Percentiles rank a stretch among this genome's conserved stretches.
phyloP scores from a whole-genome alignment of 1,284 basidiomycete species.

The Trametes versicolor region DNA sequence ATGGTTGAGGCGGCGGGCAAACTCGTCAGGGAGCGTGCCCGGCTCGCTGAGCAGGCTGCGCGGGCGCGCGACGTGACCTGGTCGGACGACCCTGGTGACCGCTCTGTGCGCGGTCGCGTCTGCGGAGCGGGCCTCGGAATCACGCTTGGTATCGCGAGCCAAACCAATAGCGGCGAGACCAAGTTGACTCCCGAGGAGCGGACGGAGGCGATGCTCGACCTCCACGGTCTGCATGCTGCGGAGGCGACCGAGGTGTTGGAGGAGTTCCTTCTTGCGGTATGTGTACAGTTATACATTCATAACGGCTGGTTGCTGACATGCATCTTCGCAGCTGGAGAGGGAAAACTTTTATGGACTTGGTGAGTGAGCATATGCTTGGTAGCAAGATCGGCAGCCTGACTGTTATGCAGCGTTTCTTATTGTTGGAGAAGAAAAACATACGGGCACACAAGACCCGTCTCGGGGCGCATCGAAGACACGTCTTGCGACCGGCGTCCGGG shows the following conservation, averaged over 20 bases:
- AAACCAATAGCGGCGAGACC: conserved; percentile 58
- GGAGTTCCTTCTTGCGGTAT: conserved; percentile 87
- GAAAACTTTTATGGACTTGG: conserved; percentile 40
- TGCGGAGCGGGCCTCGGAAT: conserved; percentile 89
- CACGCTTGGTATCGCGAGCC: conserved; percentile 82
- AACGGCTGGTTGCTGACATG: neutral
- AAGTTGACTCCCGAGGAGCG: conserved; percentile 82
- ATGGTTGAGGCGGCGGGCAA: conserved; percentile 82
- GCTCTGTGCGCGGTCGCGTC: conserved; percentile 77
- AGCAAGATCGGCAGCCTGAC: conserved; percentile 17
- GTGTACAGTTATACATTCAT: conserved; percentile 42
- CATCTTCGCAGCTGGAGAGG: conserved; percentile 72
- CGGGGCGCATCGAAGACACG: conserved; percentile 86
- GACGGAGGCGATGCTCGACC: conserved; percentile 82
- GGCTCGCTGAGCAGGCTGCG: conserved; percentile 80
- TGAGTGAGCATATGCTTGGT: neutral
- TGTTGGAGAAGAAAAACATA: conserved; percentile 96
- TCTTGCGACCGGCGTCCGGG: conserved; percentile 85
- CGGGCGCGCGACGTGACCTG: conserved; percentile 72
- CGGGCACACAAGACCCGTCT: conserved; percentile 84
- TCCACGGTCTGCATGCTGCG: conserved; percentile 89
- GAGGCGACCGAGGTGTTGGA: conserved; percentile 94
- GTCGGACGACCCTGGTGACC: conserved; percentile 88
- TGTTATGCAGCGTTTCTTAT: conserved; percentile 79
- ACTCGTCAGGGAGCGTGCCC: conserved; percentile 84